Evolutionary conservation across 2,329 filamentous ascomycete species (phyloP).

Genomic region (Aspergillus neoniger): DNA sequence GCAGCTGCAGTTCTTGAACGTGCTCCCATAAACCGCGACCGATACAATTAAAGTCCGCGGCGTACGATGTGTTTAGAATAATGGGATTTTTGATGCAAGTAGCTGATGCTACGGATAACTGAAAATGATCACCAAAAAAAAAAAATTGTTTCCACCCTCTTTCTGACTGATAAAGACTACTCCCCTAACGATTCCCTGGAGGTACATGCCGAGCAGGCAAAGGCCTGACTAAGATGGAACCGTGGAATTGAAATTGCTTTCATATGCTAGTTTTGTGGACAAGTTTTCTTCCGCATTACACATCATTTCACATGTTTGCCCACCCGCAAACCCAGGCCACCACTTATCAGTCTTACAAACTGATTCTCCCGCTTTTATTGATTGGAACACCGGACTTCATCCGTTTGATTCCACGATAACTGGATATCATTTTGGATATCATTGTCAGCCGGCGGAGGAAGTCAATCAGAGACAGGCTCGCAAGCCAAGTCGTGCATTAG

Average conservation of each 20-base stretch:
- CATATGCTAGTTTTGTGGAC: conserved; percentile 7
- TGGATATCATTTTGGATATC: conserved; percentile 20
- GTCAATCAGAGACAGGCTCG: conserved; percentile 26
- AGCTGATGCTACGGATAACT: too few relatives aligned
- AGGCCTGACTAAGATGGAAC: background rate
- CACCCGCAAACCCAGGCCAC: conserved; percentile 30
- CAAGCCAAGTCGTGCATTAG: conserved; percentile 23
- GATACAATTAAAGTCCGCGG: background rate
- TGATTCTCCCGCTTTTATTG: conserved; percentile 18
- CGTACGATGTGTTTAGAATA: background rate
- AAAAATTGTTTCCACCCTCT: background rate
- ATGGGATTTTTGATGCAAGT: too few relatives aligned
- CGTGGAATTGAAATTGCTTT: conserved; percentile 5
- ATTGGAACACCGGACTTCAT: conserved; percentile 10
- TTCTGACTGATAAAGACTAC: background rate
- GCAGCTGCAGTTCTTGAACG: conserved; percentile 82
- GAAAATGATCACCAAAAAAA: too few relatives aligned
- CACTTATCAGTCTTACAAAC: conserved; percentile 22
- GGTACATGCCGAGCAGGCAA: background rate
- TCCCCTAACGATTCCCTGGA: background rate
- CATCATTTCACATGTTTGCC: conserved; percentile 25
- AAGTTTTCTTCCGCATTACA: conserved; percentile 23
- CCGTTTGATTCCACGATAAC: conserved; percentile 17
- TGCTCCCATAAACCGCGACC: background rate
- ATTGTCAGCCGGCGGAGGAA: conserved; percentile 22